These are phyloP conservation scores for Candida montana DNA, from an alignment of 805 yeast genomes.

Conservation along the genomic window DNA sequence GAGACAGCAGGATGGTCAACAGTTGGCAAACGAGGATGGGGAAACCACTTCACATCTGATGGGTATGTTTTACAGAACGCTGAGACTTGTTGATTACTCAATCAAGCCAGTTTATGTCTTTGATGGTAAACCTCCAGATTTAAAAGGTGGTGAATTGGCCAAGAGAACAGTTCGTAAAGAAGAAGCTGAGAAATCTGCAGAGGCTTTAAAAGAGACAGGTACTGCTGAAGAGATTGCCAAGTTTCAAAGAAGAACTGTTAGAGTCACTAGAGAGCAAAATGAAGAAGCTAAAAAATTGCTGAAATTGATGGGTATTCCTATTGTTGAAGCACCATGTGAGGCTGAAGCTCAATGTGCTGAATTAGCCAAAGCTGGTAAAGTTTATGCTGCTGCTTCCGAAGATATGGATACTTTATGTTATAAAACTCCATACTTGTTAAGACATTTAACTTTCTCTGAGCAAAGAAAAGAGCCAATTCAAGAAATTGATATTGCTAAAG, in stretches of 20 bases:
- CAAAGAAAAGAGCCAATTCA: slow-evolving; percentile 89
- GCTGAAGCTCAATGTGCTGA: slow-evolving; percentile 99
- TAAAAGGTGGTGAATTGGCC: slow-evolving; percentile 89
- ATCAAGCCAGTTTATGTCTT: slow-evolving; percentile 94
- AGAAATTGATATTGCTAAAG: slow-evolving; percentile 64
- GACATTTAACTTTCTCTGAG: slow-evolving; percentile 92
- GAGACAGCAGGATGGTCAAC: slow-evolving; percentile 95
- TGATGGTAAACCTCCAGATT: slow-evolving; percentile 95
- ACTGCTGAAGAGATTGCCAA: slow-evolving; percentile 69
- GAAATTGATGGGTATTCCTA: slow-evolving; percentile 92
- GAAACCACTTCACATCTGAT: slow-evolving; percentile 90
- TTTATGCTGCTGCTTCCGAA: slow-evolving; percentile 95
- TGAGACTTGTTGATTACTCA: slow-evolving; percentile 86
- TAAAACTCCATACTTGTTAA: slow-evolving; percentile 72
- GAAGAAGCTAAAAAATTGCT: slow-evolving; percentile 86
- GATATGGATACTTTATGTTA: slow-evolving; percentile 98
- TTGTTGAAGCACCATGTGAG: slow-evolving; percentile 90
- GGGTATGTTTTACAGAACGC: slow-evolving; percentile 94
- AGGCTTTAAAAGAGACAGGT: slow-evolving; percentile 73
- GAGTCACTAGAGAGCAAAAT: slow-evolving; percentile 85
- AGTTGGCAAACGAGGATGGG: slow-evolving; percentile 81
- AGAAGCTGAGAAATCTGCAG: slow-evolving; percentile 74
- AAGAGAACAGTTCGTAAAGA: slow-evolving; percentile 78
- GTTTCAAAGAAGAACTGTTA: slow-evolving; percentile 81
- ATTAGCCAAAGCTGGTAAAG: slow-evolving; percentile 82